Base-by-base conservation (phyloP, 768 basidiomycete species). In the Nidularia pulvinata region DNA sequence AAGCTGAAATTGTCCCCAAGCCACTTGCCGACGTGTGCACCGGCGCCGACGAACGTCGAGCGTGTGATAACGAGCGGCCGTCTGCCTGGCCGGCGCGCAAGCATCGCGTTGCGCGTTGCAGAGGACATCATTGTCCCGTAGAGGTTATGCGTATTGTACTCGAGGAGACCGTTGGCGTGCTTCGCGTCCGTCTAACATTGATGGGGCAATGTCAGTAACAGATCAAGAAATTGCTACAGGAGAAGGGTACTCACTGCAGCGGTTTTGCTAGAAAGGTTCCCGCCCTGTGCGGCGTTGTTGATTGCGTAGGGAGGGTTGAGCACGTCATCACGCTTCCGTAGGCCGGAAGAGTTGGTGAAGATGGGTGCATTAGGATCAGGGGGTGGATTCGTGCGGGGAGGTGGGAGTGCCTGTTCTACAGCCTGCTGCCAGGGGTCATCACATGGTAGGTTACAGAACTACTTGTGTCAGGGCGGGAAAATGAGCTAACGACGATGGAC, bases 81-180 rank as follows among this genome's bases (percentile, higher is more conserved):
- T 36, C 75, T 67, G 0, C 81, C 82, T 11, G 88, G 87, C 14
- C 85, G 76, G 36, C 86, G 82, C 1, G 78, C 72, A 34, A 85
- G 73, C 79, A 89, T 78, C 7, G 86, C 87, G 35, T 81, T 64
- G 32, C 74, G 82, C 1, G 86, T 88, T 7, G 75, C 77, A 4
- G 73, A 69, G 7, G 84, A 85, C 88, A 88, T 88, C 84, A 88
- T 85, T 2, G 80, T 82, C 1, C 87, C 87, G 62, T 81, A 89
- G 6, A 89, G 64, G 52, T 88, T 89, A 69, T 88, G 85, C 0
- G 77, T 77, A 57, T 86, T 78, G 61, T 86, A 86, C 63, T 84
- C 82, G 4, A 77, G 58, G 7, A 86, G 67, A 2, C 82, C 83
- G 57, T 86, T 87, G 3, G 74, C 75, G 55, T 86, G 84, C 14